Evolutionary conservation across 306 rosid genomes (phyloP).

Genomic region (Sindora glabra): DNA sequence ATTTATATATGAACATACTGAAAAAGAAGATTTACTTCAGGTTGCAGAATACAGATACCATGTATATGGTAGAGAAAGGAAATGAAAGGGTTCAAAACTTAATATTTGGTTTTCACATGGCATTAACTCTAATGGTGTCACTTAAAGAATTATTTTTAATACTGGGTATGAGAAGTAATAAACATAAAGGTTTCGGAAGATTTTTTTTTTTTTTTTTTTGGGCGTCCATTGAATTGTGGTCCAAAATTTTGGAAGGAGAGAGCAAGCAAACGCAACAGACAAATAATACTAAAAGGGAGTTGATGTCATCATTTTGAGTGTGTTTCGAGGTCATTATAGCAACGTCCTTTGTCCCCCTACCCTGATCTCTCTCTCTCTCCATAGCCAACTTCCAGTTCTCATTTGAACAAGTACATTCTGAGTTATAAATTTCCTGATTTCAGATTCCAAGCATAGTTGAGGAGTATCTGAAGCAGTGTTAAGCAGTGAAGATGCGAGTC

Average conservation of each 20-base stretch:
- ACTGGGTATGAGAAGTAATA: conserved; percentile 16
- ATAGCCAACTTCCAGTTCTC: conserved; percentile 17
- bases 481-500: neutral
- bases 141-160: conserved; percentile 6
- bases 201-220: conserved; percentile 27
- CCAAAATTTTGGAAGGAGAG: conserved; percentile 34
- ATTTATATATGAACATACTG: too few relatives aligned
- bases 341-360: neutral
- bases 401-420: conserved; percentile 13
- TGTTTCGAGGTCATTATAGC: conserved; percentile 22
- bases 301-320: conserved; percentile 38
- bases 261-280: conserved; percentile 34
- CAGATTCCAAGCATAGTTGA: conserved; percentile 18
- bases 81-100: conserved; percentile 3
- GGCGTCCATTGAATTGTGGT: conserved; percentile 47
- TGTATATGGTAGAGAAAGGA: neutral
- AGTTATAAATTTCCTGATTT: conserved; percentile 18
- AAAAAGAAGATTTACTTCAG: too few relatives aligned
- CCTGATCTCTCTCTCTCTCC: conserved; percentile 6
- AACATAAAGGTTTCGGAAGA: conserved; percentile 33
- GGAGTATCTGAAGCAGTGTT: conserved; percentile 4
- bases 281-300: conserved; percentile 37
- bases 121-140: conserved; percentile 17
- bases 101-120: neutral
- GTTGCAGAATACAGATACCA: neutral